Evolutionary conservation across 2,329 filamentous ascomycete genomes (phyloP).

Genomic region (Phaeoacremonium minimum): DNA sequence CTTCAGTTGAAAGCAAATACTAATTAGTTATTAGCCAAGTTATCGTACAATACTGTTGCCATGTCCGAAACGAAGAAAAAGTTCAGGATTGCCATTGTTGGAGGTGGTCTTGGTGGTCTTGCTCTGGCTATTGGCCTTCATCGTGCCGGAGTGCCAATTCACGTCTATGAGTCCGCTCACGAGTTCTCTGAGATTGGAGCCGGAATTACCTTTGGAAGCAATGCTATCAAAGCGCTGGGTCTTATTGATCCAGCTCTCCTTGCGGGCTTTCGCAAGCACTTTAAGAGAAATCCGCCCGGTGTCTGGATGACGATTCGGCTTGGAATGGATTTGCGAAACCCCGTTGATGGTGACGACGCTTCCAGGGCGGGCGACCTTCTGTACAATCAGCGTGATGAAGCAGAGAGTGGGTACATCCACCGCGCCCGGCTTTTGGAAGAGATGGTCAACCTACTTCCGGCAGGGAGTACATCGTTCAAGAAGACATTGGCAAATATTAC

Average conservation of each 20-base stretch:
- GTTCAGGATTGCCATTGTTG: constrained; percentile 17
- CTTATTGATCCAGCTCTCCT: constrained; percentile 32
- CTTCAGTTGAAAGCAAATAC: too few relatives aligned
- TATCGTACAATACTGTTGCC: too few relatives aligned
- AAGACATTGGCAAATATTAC: constrained; percentile 16
- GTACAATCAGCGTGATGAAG: constrained; percentile 31
- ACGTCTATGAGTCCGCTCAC: constrained; percentile 19
- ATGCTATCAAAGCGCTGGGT: constrained; percentile 32
- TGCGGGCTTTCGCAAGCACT: constrained; percentile 28
- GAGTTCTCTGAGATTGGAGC: constrained; percentile 19
- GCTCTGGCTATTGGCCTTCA: constrained; percentile 18
- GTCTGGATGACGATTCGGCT: too few relatives aligned
- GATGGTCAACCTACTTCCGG: constrained; percentile 26
- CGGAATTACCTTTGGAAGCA: constrained; percentile 32
- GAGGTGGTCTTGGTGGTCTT: constrained; percentile 21
- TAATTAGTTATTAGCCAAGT: too few relatives aligned
- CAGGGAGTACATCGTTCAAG: constrained; percentile 16
- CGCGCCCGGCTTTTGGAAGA: constrained; percentile 35
- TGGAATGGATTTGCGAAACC: too few relatives aligned
- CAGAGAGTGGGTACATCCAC: constrained; percentile 33
- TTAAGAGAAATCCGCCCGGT: constrained; percentile 28
- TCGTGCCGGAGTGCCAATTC: constrained; percentile 17
- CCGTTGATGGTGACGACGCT: too few relatives aligned
- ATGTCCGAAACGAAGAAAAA: constrained; percentile 4
- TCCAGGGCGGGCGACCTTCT: constrained; percentile 36